Evolutionary conservation across 306 rosid species (phyloP), one percentile per base, ranked within the genome.

Genomic region (Casuarina cunninghamiana): DNA sequence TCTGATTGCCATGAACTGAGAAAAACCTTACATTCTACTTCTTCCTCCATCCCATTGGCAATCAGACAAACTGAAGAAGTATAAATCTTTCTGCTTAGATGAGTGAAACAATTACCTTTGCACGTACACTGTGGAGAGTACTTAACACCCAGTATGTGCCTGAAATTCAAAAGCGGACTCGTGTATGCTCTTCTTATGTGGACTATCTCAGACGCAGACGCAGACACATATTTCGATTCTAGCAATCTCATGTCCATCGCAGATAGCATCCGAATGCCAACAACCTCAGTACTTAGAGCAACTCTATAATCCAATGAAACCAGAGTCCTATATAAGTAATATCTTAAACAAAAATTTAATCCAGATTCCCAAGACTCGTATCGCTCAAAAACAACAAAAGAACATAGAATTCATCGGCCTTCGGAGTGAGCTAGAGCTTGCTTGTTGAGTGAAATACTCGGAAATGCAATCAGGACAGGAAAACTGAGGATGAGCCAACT

Each of bases 191-290:
- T 83, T 83, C 82, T 82, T 41, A 77, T 15, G 57, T 7, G 78
- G 21, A 68, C 70, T 49, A 77, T 78, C 49, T 92, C 92, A 84
- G 84, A 91, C 6, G 86, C 92, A 84, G 84, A 91, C 6, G 86
- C 6, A 54, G 84, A 88, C 77, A 83, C 12, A 50, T 87, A 72
- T 48, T 58, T 84, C 32, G 89, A 63, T 79, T 86, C 89, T 71
- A 87, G 83, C 67, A 78, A 78, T 53, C 83, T 88, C 69, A 87
- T 79, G 82, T 90, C 97, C 97, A 88, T 94, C 77, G 38, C 65
- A 17, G 75, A 77, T 77, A 82, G 46, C 55, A 77, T 43, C 72
- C 53, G 62, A 80, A 42, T 68, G 77, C 79, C 71, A 86, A 75
- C 77, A 26, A 78, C 45, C 72, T 75, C 79, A 35, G 53, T 15